Conservation (phyloP, 768 basidiomycete species). For the Hypsizygus marmoreus region DNA sequence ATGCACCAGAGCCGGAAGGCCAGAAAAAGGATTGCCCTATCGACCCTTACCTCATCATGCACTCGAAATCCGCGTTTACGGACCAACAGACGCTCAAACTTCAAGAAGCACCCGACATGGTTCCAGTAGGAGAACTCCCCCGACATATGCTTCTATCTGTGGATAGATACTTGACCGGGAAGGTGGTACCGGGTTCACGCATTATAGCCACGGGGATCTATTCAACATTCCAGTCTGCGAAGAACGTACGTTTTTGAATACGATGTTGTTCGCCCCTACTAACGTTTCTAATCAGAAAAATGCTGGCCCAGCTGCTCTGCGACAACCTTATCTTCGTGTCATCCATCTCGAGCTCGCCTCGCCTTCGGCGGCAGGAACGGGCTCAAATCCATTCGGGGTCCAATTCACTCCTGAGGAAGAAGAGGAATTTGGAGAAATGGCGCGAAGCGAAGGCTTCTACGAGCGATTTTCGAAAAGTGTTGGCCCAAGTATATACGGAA, state of each 20-base stretch:
- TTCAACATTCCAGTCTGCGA: conserved; percentile 90
- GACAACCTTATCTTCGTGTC: conserved; percentile 92
- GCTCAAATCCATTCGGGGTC: conserved; percentile 82
- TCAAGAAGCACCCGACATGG: conserved; percentile 99
- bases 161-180: conserved; percentile 89
- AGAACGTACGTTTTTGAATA: conserved; percentile 57
- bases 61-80: conserved; percentile 91
- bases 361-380: conserved; percentile 65
- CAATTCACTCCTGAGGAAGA: conserved; percentile 96
- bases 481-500: conserved; percentile 96
- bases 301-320: conserved; percentile 83
- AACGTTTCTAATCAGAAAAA: conserved; percentile 53
- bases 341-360: conserved; percentile 91
- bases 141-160: conserved; percentile 91
- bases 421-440: conserved; percentile 93
- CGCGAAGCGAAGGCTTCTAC: conserved; percentile 85
- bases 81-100: conserved; percentile 97
- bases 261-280: not conserved
- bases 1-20: conserved; percentile 76
- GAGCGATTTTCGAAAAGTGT: conserved; percentile 94
- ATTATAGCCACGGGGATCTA: conserved; percentile 96
- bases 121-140: conserved; percentile 97
- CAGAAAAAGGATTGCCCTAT: conserved; percentile 93
- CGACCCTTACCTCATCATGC: conserved; percentile 94
- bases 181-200: conserved; percentile 94